Evolutionary conservation across 208 protist species (phyloP).

Genomic region (Porcisia hertigi): DNA sequence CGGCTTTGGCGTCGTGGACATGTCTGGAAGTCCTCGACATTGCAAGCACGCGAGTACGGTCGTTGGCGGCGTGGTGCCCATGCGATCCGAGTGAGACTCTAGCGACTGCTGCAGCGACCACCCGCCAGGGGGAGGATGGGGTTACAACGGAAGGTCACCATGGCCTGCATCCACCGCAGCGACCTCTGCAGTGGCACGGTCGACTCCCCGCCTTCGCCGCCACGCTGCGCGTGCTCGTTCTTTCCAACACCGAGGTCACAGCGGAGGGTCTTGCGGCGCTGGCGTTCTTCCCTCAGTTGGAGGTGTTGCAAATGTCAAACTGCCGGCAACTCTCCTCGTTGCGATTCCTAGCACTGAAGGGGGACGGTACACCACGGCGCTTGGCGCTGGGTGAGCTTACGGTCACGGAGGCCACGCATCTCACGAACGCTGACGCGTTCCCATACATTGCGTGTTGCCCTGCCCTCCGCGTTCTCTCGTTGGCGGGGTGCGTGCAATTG

Average conservation of each 20-base stretch:
- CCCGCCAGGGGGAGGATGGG: background rate
- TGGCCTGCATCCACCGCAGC: background rate
- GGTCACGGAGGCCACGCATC: conserved; percentile 31
- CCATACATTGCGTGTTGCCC: conserved; percentile 30
- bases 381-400: conserved; percentile 30
- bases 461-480: conserved; percentile 25
- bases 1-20: conserved; percentile 33
- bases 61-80: conserved; percentile 33
- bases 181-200: background rate
- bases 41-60: conserved; percentile 33
- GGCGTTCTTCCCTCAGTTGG: conserved; percentile 33
- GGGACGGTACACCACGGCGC: background rate
- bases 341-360: conserved; percentile 30
- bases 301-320: conserved; percentile 35
- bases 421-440: conserved; percentile 30
- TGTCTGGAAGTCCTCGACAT: conserved; percentile 38
- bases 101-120: conserved; percentile 3
- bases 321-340: conserved; percentile 35
- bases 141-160: background rate
- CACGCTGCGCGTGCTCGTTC: conserved; percentile 37
- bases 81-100: background rate
- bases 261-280: conserved; percentile 34
- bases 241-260: conserved; percentile 49
- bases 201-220: conserved; percentile 34
- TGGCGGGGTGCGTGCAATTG: conserved; percentile 33